Conservation (phyloP, 1,139 yeast species). For the Pichia sp. region DNA sequence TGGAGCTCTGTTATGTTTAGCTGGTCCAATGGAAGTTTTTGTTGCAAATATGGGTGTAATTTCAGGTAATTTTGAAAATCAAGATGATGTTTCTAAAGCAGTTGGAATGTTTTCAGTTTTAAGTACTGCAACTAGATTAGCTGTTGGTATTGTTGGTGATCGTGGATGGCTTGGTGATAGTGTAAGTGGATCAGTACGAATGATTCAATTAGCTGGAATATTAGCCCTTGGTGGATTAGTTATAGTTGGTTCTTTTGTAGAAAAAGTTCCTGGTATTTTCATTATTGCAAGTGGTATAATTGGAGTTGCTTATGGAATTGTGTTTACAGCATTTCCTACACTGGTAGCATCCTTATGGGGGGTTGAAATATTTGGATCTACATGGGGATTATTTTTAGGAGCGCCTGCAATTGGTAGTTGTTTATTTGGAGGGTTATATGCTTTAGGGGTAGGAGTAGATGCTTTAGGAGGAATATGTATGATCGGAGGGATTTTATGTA, state of each 20-base stretch:
- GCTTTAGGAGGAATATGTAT: not conserved
- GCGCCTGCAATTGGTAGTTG: constrained; percentile 89
- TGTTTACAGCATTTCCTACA: constrained; percentile 82
- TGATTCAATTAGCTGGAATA: too few relatives aligned
- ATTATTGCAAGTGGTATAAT: constrained; percentile 43
- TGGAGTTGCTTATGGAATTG: constrained; percentile 76
- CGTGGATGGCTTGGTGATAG: too few relatives aligned
- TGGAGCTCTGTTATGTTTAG: constrained; percentile 54
- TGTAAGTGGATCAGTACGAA: too few relatives aligned
- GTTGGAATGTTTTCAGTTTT: constrained; percentile 23
- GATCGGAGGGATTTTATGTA: not conserved
- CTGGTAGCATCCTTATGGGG: constrained; percentile 85
- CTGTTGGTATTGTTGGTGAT: too few relatives aligned
- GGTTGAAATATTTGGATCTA: constrained; percentile 79
- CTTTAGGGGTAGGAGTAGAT: constrained; percentile 28
- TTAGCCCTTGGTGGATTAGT: too few relatives aligned
- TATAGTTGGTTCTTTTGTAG: too few relatives aligned
- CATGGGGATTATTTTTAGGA: constrained; percentile 87
- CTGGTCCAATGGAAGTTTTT: constrained; percentile 87
- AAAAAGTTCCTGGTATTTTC: not conserved
- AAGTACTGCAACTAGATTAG: too few relatives aligned
- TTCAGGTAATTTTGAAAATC: constrained; percentile 18
- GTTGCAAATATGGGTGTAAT: constrained; percentile 78
- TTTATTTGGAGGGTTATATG: constrained; percentile 65
- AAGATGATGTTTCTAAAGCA: constrained; percentile 25